These are phyloP conservation scores for Spergularia bocconei DNA, from an alignment of 148 eudicot genomes.

Conservation along the genomic window DNA sequence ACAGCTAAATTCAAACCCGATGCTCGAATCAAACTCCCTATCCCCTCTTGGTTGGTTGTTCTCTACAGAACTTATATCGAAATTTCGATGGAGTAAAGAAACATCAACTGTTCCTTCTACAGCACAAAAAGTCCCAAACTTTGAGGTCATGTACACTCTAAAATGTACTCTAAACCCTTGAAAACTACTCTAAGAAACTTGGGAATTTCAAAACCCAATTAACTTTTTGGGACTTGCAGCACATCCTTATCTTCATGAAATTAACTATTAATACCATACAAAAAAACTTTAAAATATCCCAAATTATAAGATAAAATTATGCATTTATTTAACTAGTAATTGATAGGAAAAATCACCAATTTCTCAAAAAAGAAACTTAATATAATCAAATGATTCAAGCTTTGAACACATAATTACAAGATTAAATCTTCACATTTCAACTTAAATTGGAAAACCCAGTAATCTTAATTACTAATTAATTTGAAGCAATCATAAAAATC, in stretches of 20 bases:
- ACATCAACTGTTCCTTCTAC: constrained; percentile 16
- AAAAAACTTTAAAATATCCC: background rate
- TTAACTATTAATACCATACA: background rate
- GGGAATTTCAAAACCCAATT: background rate
- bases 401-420: no score
- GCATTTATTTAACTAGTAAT: no score
- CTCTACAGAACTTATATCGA: background rate
- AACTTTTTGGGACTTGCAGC: constrained; percentile 25
- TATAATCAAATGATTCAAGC: no score
- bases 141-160: background rate
- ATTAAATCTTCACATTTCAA: no score
- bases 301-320: background rate
- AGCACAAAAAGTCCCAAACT: constrained; percentile 9
- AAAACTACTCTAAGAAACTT: constrained; percentile 13
- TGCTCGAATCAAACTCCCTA: background rate
- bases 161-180: background rate
- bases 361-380: no score
- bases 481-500: no score
- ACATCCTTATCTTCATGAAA: background rate
- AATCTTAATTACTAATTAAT: no score
- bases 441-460: no score
- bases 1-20: background rate
- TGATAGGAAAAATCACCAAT: no score
- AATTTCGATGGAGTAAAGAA: background rate
- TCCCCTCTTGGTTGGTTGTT: background rate